Evolutionary conservation across 1,139 yeast genomes (phyloP).

Genomic region (Yarrowia galli): DNA sequence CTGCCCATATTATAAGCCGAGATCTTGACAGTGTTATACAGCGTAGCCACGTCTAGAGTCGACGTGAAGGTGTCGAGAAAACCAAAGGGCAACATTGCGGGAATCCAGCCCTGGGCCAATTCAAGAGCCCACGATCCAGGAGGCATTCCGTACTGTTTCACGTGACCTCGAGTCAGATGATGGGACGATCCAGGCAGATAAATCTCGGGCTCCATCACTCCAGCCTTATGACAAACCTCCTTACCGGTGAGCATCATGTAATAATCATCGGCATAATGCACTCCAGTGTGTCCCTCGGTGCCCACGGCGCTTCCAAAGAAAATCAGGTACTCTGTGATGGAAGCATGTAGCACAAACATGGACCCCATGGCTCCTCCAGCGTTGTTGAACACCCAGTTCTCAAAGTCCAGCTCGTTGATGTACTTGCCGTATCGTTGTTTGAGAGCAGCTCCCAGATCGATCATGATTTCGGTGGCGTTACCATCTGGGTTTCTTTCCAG

Average conservation of each 20-base stretch:
- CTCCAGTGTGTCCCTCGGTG: conserved; percentile 95
- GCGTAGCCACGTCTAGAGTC: conserved; percentile 79
- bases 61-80: conserved; percentile 79
- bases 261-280: conserved; percentile 95
- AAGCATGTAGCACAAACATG: conserved; percentile 94
- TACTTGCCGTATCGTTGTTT: conserved; percentile 69
- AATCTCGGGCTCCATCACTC: conserved; percentile 65
- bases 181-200: conserved; percentile 79
- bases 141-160: conserved; percentile 88
- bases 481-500: conserved; percentile 63
- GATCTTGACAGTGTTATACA: conserved; percentile 69
- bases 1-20: conserved; percentile 80
- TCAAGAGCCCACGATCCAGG: conserved; percentile 79
- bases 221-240: conserved; percentile 74
- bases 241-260: conserved; percentile 86
- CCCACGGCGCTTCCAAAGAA: conserved; percentile 89
- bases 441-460: conserved; percentile 65
- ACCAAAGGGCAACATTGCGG: conserved; percentile 97
- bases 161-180: conserved; percentile 72
- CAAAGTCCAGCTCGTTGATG: conserved; percentile 71
- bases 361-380: conserved; percentile 99
- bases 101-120: conserved; percentile 98
- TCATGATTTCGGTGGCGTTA: conserved; percentile 66
- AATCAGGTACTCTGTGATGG: conserved; percentile 90
- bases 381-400: conserved; percentile 94